These are phyloP conservation scores for Talaromyces sp. DNA, from an alignment of 2,329 filamentous ascomycete species.

Conservation along the genomic window DNA sequence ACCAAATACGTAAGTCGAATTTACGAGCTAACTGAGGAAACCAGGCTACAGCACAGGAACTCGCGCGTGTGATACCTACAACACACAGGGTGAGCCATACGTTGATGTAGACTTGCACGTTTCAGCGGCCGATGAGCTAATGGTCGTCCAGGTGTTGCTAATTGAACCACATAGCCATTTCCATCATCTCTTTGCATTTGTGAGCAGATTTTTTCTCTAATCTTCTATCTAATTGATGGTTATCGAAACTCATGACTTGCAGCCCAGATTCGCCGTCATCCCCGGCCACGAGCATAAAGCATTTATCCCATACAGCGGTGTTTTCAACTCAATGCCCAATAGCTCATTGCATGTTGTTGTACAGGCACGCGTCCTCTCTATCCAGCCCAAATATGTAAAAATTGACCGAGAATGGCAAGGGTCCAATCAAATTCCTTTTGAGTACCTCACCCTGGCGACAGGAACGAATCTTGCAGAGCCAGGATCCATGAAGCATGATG, in stretches of 20 bases:
- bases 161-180: constrained; percentile 37
- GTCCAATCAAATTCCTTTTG: constrained; percentile 30
- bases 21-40: constrained; percentile 14
- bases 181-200: constrained; percentile 37
- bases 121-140: constrained; percentile 4
- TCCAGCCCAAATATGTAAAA: constrained; percentile 27
- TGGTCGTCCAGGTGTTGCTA: constrained; percentile 28
- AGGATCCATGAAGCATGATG: constrained; percentile 32
- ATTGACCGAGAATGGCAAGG: constrained; percentile 37
- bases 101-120: background rate
- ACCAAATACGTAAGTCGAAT: background rate
- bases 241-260: background rate
- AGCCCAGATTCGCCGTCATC: constrained; percentile 35
- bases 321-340: constrained; percentile 28
- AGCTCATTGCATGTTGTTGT: constrained; percentile 28
- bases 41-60: constrained; percentile 34
- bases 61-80: constrained; percentile 32
- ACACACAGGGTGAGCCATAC: constrained; percentile 32
- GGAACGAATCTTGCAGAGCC: constrained; percentile 35
- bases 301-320: constrained; percentile 33
- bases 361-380: constrained; percentile 33
- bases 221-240: background rate
- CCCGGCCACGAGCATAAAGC: constrained; percentile 38
- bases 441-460: constrained; percentile 34
- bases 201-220: constrained; percentile 18